A percentile compares a stretch with the other conserved stretches of the same genome.
Conservation (phyloP, 352 stramenopile genomes). For the Globisporangium mamillatum region DNA sequence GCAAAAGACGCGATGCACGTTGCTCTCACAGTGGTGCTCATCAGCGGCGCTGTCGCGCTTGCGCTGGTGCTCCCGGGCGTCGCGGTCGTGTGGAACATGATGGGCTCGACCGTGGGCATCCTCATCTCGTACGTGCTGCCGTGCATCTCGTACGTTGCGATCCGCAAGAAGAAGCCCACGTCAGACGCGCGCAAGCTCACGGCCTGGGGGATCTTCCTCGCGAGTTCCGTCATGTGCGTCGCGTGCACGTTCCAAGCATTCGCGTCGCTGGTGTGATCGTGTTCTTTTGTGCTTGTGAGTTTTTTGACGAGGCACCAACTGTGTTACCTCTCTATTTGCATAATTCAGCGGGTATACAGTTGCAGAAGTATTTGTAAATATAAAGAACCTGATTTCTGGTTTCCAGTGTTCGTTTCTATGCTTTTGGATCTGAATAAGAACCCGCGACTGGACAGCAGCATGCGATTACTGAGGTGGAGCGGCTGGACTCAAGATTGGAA, state of each 20-base stretch:
- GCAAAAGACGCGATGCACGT: slow-evolving; percentile 41
- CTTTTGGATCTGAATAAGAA: slow-evolving; percentile 1
- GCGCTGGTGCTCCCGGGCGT: slow-evolving; percentile 76
- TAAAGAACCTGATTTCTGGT: not conserved
- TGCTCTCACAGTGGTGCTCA: slow-evolving; percentile 65
- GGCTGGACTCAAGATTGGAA: not conserved
- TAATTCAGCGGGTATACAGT: not conserved
- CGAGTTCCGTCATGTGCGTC: slow-evolving; percentile 65
- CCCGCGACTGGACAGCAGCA: not conserved
- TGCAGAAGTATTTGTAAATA: not conserved
- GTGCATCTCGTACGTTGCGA: slow-evolving; percentile 81
- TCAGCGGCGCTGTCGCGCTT: slow-evolving; percentile 53
- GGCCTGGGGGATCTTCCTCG: slow-evolving; percentile 72
- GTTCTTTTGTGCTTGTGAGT: not conserved
- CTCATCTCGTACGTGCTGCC: slow-evolving; percentile 88
- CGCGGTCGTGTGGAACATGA: slow-evolving; percentile 88
- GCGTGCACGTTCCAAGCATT: slow-evolving; percentile 71
- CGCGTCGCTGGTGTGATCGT: slow-evolving; percentile 1
- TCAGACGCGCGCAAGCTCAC: slow-evolving; percentile 64
- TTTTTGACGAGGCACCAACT: no score
- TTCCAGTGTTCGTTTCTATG: not conserved
- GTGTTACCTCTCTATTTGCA: not conserved
- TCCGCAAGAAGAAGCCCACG: slow-evolving; percentile 66
- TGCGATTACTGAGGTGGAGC: not conserved
- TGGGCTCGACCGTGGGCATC: slow-evolving; percentile 83